These are phyloP conservation scores for Sporisorium scitamineum DNA, from an alignment of 1,284 basidiomycete genomes.

Conservation along the genomic window DNA sequence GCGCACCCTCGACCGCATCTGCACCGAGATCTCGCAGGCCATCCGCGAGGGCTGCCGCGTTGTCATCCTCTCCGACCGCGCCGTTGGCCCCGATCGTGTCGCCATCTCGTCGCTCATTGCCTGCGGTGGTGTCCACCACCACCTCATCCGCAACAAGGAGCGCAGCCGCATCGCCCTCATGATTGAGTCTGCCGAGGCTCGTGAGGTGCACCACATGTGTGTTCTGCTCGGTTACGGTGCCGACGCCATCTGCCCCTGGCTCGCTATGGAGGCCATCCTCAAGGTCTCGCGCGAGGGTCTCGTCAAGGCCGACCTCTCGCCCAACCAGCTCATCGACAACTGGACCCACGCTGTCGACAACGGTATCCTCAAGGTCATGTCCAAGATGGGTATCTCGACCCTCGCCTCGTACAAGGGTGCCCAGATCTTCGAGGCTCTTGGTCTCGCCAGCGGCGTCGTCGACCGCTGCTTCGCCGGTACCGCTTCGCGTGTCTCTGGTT, in stretches of 20 bases:
- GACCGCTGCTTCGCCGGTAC: conserved; percentile 67
- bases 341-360: conserved; percentile 61
- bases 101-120: conserved; percentile 64
- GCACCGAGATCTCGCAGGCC: conserved; percentile 62
- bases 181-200: conserved; percentile 65
- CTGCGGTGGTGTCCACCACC: conserved; percentile 67
- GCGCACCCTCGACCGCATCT: conserved; percentile 63
- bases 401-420: conserved; percentile 68
- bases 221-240: conserved; percentile 67
- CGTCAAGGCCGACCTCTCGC: conserved; percentile 61
- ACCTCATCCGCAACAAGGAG: conserved; percentile 67
- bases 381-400: conserved; percentile 68
- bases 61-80: conserved; percentile 64
- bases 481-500: conserved; percentile 63
- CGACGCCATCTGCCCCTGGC: conserved; percentile 68
- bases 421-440: conserved; percentile 67
- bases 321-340: conserved; percentile 59
- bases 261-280: conserved; percentile 66
- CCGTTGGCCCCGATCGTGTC: conserved; percentile 59
- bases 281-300: conserved; percentile 66
- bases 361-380: conserved; percentile 67
- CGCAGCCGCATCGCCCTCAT: conserved; percentile 64
- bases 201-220: conserved; percentile 68
- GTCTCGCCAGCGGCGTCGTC: conserved; percentile 60
- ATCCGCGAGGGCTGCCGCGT: conserved; percentile 61